A percentile compares a stretch with the other conserved stretches of the same genome.
phyloP scores from a whole-genome alignment of 2,329 filamentous ascomycete species.

The Didymella segeticola region DNA sequence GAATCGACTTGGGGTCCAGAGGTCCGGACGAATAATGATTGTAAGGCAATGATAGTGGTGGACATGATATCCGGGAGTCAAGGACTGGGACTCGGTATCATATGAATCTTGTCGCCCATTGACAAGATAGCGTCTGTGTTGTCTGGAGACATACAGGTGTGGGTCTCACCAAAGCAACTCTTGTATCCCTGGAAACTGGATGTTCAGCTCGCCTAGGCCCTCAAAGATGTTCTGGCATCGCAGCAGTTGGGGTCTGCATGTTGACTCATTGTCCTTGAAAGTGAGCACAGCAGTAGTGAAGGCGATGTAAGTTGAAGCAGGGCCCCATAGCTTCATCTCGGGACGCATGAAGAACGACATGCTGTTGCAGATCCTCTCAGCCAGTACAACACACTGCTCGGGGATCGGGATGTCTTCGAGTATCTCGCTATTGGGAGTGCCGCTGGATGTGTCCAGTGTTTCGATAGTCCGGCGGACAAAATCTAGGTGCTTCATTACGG shows the following conservation, averaged over 20 bases:
- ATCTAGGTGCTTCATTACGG: not conserved
- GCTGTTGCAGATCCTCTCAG: not conserved
- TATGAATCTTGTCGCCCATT: no score
- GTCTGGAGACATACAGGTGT: no score
- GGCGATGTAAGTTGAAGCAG: not conserved
- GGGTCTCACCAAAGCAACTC: not conserved
- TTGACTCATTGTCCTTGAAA: not conserved
- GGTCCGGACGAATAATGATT: no score
- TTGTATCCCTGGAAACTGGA: not conserved
- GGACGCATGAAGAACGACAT: not conserved
- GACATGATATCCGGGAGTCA: no score
- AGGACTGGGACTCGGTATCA: no score
- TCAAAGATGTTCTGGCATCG: not conserved
- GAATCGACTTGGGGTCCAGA: no score
- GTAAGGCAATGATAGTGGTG: no score
- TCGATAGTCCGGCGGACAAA: not conserved
- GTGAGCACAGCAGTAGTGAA: not conserved
- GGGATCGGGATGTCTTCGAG: not conserved
- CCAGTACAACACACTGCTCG: not conserved
- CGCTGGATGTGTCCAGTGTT: not conserved
- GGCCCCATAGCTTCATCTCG: not conserved
- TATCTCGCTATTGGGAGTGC: no score
- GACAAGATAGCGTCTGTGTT: no score
- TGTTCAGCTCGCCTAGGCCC: not conserved
- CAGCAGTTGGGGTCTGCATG: not conserved